Evolutionary conservation across 2,329 filamentous ascomycete genomes (phyloP), one percentile per base, ranked within the genome.

Genomic region (Diplocarpon mali): DNA sequence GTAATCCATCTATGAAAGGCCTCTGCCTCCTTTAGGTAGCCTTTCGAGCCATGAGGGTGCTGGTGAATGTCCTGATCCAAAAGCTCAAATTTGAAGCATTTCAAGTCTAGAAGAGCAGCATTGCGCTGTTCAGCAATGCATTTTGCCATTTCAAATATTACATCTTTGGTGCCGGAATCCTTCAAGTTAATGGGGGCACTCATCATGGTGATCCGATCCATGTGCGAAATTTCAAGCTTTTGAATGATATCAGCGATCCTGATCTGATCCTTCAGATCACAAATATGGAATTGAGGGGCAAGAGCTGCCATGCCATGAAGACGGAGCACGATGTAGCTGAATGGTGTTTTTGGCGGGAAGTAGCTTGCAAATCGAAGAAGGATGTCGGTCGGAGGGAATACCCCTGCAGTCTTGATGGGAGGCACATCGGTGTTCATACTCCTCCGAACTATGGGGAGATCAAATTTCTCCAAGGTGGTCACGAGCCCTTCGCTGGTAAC

Each of bases 311-410:
- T 71, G 45, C 87, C 80, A 50, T 83, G 71, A 39, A 96, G 69
- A 2, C 84, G 83, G 49, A 80, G 70, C 45, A 96, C 65, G 47
- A 96, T 79, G 58, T 88, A 95, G 51, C 80, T 83, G 54, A 96
- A 83, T 0, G 89, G 86, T 0, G 85, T 89, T 5, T 75, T 73
- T 0, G 78, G 75, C 0, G 89, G 86, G 56, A 95, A 95, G 60
- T 90, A 92, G 2, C 76, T 73, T 1, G 84, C 74, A 59, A 96
- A 92, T 7, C 76, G 74, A 58, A 92, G 78, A 29, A 95, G 68
- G 2, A 87, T 72, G 20, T 72, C 63, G 1, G 76, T 70, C 0
- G 88, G 85, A 3, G 90, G 85, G 39, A 81, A 71, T 31, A 96
- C 70, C 17, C 83, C 85, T 0, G 87, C 90, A 2, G 74, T 71